Base-by-base conservation (phyloP, 2,329 filamentous ascomycete species). In the Septoria petroselini region DNA sequence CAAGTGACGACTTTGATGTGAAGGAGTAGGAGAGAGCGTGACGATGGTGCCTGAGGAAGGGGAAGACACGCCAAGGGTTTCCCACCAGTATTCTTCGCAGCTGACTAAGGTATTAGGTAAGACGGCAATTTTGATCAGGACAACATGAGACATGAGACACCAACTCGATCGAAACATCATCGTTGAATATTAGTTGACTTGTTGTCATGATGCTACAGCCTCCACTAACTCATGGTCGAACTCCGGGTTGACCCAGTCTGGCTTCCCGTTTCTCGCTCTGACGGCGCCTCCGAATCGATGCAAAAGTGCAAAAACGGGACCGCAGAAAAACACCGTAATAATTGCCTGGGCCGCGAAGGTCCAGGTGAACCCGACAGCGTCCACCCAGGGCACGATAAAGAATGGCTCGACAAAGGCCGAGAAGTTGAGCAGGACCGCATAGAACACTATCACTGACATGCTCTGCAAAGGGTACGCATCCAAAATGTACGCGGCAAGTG, bases 381-480 rank as follows among this genome's bases (percentile, higher is more conserved):
- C 51, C 12, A 57, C 33, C 54, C 54, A 57, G 1, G 44, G 46
- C 27, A 50, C 48, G 18, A 57, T 57, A 41, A 57, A 57, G 51
- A 57, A 57, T 1, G 54, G 54, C 18, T 57, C 54, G 7, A 57
- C 31, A 19, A 57, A 57, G 1, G 54, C 54, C 6, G 50, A 53
- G 12, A 57, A 35, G 14, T 57, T 57, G 37, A 57, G 54, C 23
- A 53, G 33, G 14, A 57, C 54, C 12, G 54, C 42, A 38, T 57
- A 57, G 48, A 57, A 57, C 17, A 57, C 54, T 18, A 54, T 27
- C 9, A 57, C 51, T 7, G 54, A 57, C 54, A 57, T 57, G 41
- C 54, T 57, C 33, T 57, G 54, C 29, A 51, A 11, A 3, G 54
- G 54, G 30, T 57, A 57, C 31, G 51, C 51, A 17, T 57, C 54